Percentiles rank a stretch among this genome's conserved stretches.
Evolutionary conservation across 225 moss, liverwort and hornwort species (phyloP).

Genomic region (Polytrichum formosum): DNA sequence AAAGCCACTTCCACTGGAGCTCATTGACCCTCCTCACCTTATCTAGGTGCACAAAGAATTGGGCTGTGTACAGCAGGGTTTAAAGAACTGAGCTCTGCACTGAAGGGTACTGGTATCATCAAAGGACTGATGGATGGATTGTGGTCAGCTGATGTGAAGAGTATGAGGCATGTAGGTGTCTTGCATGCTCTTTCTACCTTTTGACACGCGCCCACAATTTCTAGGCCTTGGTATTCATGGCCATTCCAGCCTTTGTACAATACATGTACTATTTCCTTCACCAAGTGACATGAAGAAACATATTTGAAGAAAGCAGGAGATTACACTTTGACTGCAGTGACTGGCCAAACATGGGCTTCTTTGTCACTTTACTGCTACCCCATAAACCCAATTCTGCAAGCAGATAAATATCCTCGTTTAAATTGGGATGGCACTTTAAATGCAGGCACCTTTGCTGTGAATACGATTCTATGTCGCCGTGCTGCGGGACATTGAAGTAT

Average conservation of each 20-base stretch:
- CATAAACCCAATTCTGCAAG: background rate
- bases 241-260: background rate
- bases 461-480: too few relatives aligned
- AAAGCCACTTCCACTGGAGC: conserved; percentile 7
- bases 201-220: background rate
- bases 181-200: background rate
- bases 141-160: too few relatives aligned
- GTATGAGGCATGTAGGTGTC: too few relatives aligned
- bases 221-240: background rate
- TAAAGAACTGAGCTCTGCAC: too few relatives aligned
- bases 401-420: background rate
- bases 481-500: too few relatives aligned
- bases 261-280: conserved; percentile 5
- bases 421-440: too few relatives aligned
- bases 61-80: too few relatives aligned
- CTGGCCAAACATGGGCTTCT: background rate
- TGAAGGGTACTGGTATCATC: too few relatives aligned
- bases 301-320: background rate
- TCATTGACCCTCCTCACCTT: conserved; percentile 15
- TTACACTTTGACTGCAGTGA: background rate
- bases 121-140: too few relatives aligned
- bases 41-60: conserved; percentile 11
- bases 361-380: background rate
- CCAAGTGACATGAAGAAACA: background rate
- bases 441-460: too few relatives aligned